Evolutionary conservation across 768 basidiomycete genomes (phyloP).

Genomic region (Trametes elegans): DNA sequence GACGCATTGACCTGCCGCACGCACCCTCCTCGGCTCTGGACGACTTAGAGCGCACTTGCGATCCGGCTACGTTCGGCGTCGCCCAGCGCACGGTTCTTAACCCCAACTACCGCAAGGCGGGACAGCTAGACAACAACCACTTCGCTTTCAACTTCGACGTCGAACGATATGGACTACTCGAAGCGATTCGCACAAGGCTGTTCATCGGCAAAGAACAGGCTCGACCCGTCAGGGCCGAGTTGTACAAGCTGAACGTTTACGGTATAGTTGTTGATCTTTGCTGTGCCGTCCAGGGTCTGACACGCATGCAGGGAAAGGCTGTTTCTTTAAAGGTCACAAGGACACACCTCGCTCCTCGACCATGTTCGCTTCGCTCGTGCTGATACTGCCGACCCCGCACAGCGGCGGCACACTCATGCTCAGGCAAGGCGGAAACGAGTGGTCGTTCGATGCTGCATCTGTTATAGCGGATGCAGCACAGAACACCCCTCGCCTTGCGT

Average conservation of each 20-base stretch:
- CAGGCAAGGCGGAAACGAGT: slow-evolving; percentile 10
- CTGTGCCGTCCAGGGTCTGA: background rate
- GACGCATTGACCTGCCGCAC: slow-evolving; percentile 16
- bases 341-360: slow-evolving; percentile 9
- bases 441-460: slow-evolving; percentile 34
- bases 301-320: slow-evolving; percentile 3
- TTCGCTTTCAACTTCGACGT: slow-evolving; percentile 38
- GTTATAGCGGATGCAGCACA: slow-evolving; percentile 6
- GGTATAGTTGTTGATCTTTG: slow-evolving; percentile 26
- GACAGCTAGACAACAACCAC: slow-evolving; percentile 37
- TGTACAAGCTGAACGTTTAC: slow-evolving; percentile 37
- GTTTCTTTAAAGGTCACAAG: slow-evolving; percentile 17
- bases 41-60: slow-evolving; percentile 33
- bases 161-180: slow-evolving; percentile 29
- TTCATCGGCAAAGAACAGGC: slow-evolving; percentile 25
- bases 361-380: slow-evolving; percentile 46
- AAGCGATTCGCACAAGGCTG: slow-evolving; percentile 28
- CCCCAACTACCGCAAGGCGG: slow-evolving; percentile 42
- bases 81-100: slow-evolving; percentile 38
- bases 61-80: slow-evolving; percentile 41
- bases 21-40: slow-evolving; percentile 19
- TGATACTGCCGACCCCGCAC: slow-evolving; percentile 45
- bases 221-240: slow-evolving; percentile 29
- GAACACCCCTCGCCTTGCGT: slow-evolving; percentile 31
- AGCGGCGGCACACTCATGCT: slow-evolving; percentile 44